phyloP scores from a whole-genome alignment of 2,329 filamentous ascomycete species.

The Fonsecaea pedrosoi region DNA sequence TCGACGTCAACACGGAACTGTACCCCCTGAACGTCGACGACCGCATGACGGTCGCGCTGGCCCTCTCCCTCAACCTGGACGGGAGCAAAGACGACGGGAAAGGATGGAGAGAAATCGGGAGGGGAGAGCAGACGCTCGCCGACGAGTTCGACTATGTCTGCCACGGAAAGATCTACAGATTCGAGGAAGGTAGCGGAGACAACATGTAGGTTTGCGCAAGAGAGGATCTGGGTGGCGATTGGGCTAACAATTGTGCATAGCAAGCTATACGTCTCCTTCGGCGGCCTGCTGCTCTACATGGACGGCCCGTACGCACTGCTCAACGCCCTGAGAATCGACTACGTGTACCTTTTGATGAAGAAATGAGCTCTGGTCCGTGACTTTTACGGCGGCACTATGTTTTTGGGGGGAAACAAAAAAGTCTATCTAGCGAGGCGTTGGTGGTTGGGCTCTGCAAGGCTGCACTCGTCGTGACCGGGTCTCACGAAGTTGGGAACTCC shows the following conservation, averaged over 20 bases:
- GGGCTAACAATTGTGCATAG: slow-evolving; percentile 58
- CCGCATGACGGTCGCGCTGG: slow-evolving; percentile 78
- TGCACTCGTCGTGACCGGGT: neutral
- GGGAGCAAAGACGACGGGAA: slow-evolving; percentile 75
- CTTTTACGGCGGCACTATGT: too few species aligned
- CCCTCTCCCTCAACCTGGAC: slow-evolving; percentile 84
- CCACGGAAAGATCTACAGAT: slow-evolving; percentile 60
- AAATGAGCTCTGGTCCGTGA: slow-evolving; percentile 62
- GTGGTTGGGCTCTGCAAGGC: neutral
- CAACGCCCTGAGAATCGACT: slow-evolving; percentile 86
- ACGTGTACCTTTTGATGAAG: slow-evolving; percentile 92
- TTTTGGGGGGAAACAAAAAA: slow-evolving; percentile 9
- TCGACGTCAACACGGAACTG: slow-evolving; percentile 94
- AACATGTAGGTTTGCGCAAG: slow-evolving; percentile 73
- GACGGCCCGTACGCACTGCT: slow-evolving; percentile 97
- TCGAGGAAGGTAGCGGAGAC: slow-evolving; percentile 69
- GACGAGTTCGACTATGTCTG: slow-evolving; percentile 61
- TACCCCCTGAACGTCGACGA: slow-evolving; percentile 80
- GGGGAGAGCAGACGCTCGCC: slow-evolving; percentile 63
- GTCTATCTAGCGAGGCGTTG: slow-evolving; percentile 34
- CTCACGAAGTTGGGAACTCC: slow-evolving; percentile 74
- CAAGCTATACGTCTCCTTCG: slow-evolving; percentile 93
- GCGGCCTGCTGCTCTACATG: slow-evolving; percentile 85
- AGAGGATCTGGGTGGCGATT: neutral
- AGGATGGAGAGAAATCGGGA: slow-evolving; percentile 78